Evolutionary conservation across 2,329 filamentous ascomycete species (phyloP).

Genomic region (Monosporascus sp.): DNA sequence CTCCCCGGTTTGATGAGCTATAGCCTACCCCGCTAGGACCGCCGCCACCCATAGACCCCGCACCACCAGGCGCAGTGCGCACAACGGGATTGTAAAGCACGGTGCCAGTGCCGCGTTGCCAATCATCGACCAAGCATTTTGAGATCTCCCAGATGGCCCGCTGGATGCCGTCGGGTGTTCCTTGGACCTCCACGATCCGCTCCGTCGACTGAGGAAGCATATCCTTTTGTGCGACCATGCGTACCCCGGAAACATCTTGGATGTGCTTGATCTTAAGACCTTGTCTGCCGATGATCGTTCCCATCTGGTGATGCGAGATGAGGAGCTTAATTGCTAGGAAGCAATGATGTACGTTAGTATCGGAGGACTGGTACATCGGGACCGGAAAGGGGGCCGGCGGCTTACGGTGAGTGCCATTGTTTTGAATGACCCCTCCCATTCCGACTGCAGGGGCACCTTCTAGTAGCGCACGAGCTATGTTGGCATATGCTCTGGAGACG

Average conservation of each 20-base stretch:
- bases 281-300: conserved; percentile 94
- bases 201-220: conserved; percentile 99
- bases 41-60: conserved; percentile 30
- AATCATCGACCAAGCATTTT: conserved; percentile 96
- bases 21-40: conserved; percentile 36
- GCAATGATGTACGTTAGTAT: conserved; percentile 17
- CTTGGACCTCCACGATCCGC: conserved; percentile 94
- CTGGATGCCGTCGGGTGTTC: conserved; percentile 90
- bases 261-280: conserved; percentile 99
- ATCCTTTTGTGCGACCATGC: conserved; percentile 99
- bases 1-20: conserved; percentile 37
- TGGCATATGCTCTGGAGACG: conserved; percentile 86
- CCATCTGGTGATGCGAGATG: conserved; percentile 99
- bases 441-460: conserved; percentile 93
- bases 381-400: conserved; percentile 19
- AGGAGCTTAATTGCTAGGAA: conserved; percentile 84
- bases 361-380: not conserved
- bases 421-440: conserved; percentile 86
- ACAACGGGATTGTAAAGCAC: conserved; percentile 97
- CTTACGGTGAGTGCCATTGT: conserved; percentile 92
- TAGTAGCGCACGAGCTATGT: conserved; percentile 84
- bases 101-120: conserved; percentile 93
- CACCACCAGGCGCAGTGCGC: conserved; percentile 66
- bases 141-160: conserved; percentile 98
- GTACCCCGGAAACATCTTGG: conserved; percentile 91